phyloP scores from a whole-genome alignment of 1,284 basidiomycete species.

The Agroathelia rolfsii region DNA sequence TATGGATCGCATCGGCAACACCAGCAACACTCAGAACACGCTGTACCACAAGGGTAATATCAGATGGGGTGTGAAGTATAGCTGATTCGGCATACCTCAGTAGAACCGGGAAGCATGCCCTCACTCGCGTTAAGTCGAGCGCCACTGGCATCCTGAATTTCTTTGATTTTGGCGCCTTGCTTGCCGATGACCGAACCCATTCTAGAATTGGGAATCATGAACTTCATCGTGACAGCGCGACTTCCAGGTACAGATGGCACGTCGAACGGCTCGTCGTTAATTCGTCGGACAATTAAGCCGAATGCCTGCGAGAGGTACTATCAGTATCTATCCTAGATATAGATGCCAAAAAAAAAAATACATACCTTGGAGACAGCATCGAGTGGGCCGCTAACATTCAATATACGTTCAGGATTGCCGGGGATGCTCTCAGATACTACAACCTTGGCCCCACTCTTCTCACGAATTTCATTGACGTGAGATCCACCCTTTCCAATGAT shows the following conservation, averaged over 20 bases:
- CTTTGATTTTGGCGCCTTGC: conserved; percentile 96
- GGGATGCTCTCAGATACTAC: conserved; percentile 95
- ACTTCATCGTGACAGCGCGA: conserved; percentile 97
- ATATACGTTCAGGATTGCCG: conserved; percentile 95
- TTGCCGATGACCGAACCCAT: conserved; percentile 99
- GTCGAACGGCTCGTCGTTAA: conserved; percentile 99
- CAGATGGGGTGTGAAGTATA: conserved; percentile 11
- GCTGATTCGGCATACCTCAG: conserved; percentile 57
- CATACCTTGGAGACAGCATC: conserved; percentile 95
- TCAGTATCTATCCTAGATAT: conserved; percentile 8
- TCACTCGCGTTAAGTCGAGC: conserved; percentile 95
- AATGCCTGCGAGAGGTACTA: conserved; percentile 63
- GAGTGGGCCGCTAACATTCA: conserved; percentile 94
- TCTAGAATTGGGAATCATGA: conserved; percentile 98
- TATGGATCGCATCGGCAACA: conserved; percentile 99
- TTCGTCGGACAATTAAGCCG: conserved; percentile 94
- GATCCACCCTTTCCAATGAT: conserved; percentile 96
- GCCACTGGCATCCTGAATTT: conserved; percentile 98
- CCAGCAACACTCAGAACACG: conserved; percentile 95
- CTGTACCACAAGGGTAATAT: conserved; percentile 32
- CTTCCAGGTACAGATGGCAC: conserved; percentile 96
- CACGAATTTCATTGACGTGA: conserved; percentile 97
- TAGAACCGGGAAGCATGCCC: conserved; percentile 97
- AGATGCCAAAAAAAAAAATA: conserved; percentile 12
- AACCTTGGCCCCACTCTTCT: conserved; percentile 92